Evolutionary conservation across 306 rosid species (phyloP).

Genomic region (Lagenaria siceraria): DNA sequence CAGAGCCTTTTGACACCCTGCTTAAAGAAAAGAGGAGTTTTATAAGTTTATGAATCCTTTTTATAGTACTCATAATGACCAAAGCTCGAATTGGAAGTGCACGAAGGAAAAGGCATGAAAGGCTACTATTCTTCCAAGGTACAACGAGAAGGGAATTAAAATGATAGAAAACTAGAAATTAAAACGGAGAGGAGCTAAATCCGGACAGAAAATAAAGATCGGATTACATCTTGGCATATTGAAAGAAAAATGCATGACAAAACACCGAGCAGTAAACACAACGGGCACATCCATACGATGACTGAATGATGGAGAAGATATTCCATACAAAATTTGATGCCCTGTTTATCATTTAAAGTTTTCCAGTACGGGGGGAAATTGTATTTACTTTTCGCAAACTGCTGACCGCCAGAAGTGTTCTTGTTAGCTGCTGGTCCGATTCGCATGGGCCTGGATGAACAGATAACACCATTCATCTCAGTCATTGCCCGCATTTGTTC

Average conservation of each 20-base stretch:
- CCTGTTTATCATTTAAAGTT: no score
- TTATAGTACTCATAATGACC: conserved; percentile 41
- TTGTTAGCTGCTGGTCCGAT: conserved; percentile 90
- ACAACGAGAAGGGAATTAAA: conserved; percentile 27
- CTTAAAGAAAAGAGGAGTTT: conserved; percentile 87
- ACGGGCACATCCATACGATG: background rate
- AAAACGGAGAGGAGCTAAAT: background rate
- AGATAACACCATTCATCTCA: conserved; percentile 89
- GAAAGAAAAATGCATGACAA: background rate
- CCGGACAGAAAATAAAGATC: background rate
- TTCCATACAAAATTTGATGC: background rate
- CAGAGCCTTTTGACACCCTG: conserved; percentile 99
- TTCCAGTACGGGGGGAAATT: no score
- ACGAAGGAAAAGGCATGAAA: conserved; percentile 45
- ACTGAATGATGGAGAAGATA: background rate
- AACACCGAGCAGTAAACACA: background rate
- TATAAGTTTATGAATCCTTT: conserved; percentile 47
- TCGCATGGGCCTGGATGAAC: conserved; percentile 88
- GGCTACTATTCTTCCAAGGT: conserved; percentile 34
- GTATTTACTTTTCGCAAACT: conserved; percentile 46
- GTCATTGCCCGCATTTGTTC: conserved; percentile 79
- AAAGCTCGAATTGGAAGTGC: conserved; percentile 39
- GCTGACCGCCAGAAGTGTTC: conserved; percentile 49
- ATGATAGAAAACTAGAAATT: background rate
- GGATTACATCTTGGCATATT: background rate